Base-by-base conservation (phyloP, 306 rosid genomes). In the Delonix regia region DNA sequence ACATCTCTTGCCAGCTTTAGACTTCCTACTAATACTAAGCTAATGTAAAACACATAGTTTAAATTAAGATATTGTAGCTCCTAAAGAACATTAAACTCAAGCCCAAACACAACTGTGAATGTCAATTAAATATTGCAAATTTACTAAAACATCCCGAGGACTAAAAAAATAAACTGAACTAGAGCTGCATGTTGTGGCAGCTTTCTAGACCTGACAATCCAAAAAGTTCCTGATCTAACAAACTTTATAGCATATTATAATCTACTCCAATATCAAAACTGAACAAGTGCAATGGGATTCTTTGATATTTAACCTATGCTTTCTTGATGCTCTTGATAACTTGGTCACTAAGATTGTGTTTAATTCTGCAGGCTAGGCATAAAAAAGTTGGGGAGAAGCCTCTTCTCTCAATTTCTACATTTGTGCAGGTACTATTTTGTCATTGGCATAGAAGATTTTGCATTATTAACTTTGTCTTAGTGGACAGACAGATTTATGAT, bases 371-470 rank as follows among this genome's bases (percentile, higher is more conserved):
- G 99, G 91, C 99, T 86, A 90, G 97, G 88, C 44, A 91, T 71
- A 92, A 93, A 84, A 96, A 93, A 78, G 99, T 96, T 60, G 99
- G 99, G 86, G 99, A 96, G 90, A 96, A 91, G 78, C 92, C 99
- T 83, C 94, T 95, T 84, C 99, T 95, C 82, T 93, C 99, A 53
- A 25, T 96, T 80, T 91, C 98, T 63, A 86, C 92, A 63, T 83
- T 96, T 42, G 19, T 85, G 83, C 99, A 96, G 99, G 99, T 96
- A 86, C 66, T 62, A 65, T 19, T 33, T 61, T 36, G 9, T 77
- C 73, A 13, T 39, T 73, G 33, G 33, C 7, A 59, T 38, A 4
- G 45, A 49, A 18, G 34, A 38, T 65, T 77, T 81, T 36, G 55
- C 55, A 56, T 55, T 76, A 19, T 77, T 69, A 69, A 30, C 62